phyloP scores from a whole-genome alignment of 352 stramenopile genomes.

The Pythium aphanidermatum region DNA sequence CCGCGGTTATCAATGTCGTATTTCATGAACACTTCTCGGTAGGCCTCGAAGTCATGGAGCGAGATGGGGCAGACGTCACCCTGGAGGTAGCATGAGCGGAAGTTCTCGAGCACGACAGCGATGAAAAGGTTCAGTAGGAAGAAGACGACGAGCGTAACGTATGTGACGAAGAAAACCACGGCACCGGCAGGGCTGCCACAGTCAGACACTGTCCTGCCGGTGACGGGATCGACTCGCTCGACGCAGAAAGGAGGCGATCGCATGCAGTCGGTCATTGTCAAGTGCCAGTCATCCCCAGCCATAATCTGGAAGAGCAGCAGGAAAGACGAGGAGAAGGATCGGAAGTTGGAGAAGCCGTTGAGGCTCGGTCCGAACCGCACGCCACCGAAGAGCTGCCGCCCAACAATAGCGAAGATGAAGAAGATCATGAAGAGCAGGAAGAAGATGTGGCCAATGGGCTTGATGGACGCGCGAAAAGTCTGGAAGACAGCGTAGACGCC shows the following conservation, averaged over 20 bases:
- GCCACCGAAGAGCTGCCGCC: conserved; percentile 65
- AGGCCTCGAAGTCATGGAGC: conserved; percentile 68
- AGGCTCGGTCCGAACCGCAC: conserved; percentile 50
- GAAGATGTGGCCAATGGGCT: conserved; percentile 69
- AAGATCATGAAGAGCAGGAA: conserved; percentile 80
- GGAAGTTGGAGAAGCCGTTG: conserved; percentile 71
- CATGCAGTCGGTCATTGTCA: conserved; percentile 83
- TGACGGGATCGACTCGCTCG: conserved; percentile 27
- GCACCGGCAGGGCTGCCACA: conserved; percentile 41
- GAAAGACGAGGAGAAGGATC: conserved; percentile 49
- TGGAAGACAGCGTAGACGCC: conserved; percentile 73
- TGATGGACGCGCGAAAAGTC: conserved; percentile 62
- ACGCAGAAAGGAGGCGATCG: conserved; percentile 45
- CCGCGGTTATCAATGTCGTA: conserved; percentile 52
- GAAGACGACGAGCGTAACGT: conserved; percentile 73
- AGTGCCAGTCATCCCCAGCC: conserved; percentile 74
- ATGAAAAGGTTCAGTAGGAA: conserved; percentile 84
- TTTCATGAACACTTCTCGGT: conserved; percentile 59
- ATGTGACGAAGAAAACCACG: conserved; percentile 61
- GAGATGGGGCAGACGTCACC: conserved; percentile 69
- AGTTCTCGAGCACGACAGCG: conserved; percentile 79
- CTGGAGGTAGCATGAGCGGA: conserved; percentile 73
- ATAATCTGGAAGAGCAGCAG: conserved; percentile 79
- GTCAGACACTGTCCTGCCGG: conserved; percentile 43
- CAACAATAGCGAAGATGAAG: conserved; percentile 77